These are phyloP conservation scores for Rhizopogon vulgaris DNA, from an alignment of 768 basidiomycete species.

Conservation along the genomic window DNA sequence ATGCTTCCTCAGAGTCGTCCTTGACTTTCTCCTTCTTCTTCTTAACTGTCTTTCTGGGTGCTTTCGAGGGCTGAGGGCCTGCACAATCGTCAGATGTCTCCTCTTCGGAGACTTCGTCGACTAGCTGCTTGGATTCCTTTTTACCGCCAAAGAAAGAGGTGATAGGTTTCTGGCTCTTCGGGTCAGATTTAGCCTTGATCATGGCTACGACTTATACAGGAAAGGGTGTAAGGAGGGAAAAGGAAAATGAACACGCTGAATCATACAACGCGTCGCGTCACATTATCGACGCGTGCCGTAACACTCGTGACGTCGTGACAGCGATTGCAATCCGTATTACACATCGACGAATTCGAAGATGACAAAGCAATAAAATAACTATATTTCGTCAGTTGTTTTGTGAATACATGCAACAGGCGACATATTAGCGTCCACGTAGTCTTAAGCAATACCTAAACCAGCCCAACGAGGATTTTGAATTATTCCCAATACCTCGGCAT, in stretches of 20 bases:
- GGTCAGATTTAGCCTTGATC: slow-evolving; percentile 39
- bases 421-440: neutral
- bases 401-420: slow-evolving; percentile 11
- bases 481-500: slow-evolving; percentile 75
- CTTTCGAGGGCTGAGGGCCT: slow-evolving; percentile 26
- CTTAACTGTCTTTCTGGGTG: slow-evolving; percentile 28
- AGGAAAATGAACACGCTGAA: neutral
- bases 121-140: slow-evolving; percentile 14
- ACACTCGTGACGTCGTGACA: slow-evolving; percentile 3
- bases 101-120: slow-evolving; percentile 7
- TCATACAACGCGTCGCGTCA: slow-evolving; percentile 9
- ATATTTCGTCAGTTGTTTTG: slow-evolving; percentile 8
- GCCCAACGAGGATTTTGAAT: slow-evolving; percentile 1
- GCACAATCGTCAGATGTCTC: slow-evolving; percentile 7
- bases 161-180: slow-evolving; percentile 48
- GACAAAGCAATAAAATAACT: neutral
- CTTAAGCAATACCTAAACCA: slow-evolving; percentile 4
- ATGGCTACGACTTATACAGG: slow-evolving; percentile 25
- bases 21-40: slow-evolving; percentile 26
- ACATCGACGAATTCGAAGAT: too few relatives aligned
- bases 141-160: slow-evolving; percentile 48
- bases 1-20: slow-evolving; percentile 27
- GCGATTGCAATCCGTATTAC: too few relatives aligned
- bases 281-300: slow-evolving; percentile 3
- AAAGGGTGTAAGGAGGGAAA: slow-evolving; percentile 2